These are phyloP conservation scores for Xanthoconium separans DNA, from an alignment of 1,284 basidiomycete genomes.

Conservation along the genomic window DNA sequence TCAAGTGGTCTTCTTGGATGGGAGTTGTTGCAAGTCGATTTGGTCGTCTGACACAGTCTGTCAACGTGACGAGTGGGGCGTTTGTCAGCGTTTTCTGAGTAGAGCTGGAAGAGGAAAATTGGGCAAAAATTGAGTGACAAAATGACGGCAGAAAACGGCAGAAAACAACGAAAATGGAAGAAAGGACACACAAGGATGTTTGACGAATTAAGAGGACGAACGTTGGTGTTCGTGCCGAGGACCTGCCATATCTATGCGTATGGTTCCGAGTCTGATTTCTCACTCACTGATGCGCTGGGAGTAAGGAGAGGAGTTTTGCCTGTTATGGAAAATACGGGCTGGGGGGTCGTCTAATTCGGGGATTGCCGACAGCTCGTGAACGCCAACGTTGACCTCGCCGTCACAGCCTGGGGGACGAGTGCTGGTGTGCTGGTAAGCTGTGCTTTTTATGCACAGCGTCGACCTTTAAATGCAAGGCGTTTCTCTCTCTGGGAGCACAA, in stretches of 20 bases:
- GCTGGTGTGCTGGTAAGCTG: conserved; percentile 8
- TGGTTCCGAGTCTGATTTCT: conserved; percentile 14
- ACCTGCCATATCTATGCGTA: conserved; percentile 17
- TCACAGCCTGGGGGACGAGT: not conserved
- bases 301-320: conserved; percentile 10
- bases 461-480: conserved; percentile 5
- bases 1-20: not conserved
- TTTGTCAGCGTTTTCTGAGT: conserved; percentile 11
- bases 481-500: not conserved
- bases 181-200: conserved; percentile 9
- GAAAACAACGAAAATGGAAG: conserved; percentile 14
- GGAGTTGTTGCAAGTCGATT: not conserved
- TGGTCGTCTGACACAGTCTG: conserved; percentile 5
- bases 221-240: conserved; percentile 21
- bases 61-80: conserved; percentile 1
- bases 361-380: conserved; percentile 14
- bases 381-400: not conserved
- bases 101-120: not conserved
- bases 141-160: conserved; percentile 25
- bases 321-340: conserved; percentile 1
- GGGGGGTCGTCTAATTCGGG: conserved; percentile 13
- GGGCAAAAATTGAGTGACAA: conserved; percentile 3
- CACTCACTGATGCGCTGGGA: conserved; percentile 5
- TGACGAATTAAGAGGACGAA: conserved; percentile 26
- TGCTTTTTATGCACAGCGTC: conserved; percentile 16